Evolutionary conservation across 2,329 filamentous ascomycete genomes (phyloP).

Genomic region (Cryphonectria carpinicola): DNA sequence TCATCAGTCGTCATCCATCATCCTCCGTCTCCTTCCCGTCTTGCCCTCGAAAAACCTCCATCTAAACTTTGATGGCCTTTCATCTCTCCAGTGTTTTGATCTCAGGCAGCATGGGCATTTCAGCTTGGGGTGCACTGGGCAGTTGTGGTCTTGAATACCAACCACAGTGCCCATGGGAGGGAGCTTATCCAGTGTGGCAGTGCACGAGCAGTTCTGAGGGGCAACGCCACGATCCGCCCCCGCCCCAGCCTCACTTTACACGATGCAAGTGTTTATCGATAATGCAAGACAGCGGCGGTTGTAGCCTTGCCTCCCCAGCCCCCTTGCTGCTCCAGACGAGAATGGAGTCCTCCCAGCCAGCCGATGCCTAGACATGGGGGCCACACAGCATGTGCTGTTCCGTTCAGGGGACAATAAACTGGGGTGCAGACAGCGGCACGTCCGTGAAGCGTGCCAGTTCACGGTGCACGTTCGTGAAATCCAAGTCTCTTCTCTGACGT

Average conservation of each 20-base stretch:
- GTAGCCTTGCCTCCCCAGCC: slow-evolving; percentile 13
- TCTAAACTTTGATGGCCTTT: not conserved
- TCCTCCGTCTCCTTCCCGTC: not conserved
- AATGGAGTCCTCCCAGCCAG: slow-evolving; percentile 24
- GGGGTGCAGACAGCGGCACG: slow-evolving; percentile 13
- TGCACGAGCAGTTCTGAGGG: not conserved
- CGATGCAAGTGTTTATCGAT: slow-evolving; percentile 18
- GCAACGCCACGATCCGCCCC: not conserved
- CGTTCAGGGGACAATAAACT: slow-evolving; percentile 10
- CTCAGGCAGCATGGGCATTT: not conserved
- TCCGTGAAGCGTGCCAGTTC: slow-evolving; percentile 7
- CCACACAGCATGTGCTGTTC: slow-evolving; percentile 12
- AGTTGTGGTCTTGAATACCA: not conserved
- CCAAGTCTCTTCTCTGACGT: slow-evolving; percentile 21
- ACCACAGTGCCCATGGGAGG: not conserved
- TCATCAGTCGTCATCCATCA: not conserved
- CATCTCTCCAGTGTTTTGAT: not conserved
- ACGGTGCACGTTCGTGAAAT: slow-evolving; percentile 6
- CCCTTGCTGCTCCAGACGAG: slow-evolving; percentile 17
- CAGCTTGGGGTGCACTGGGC: not conserved
- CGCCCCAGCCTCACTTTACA: slow-evolving; percentile 21
- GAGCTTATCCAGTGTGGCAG: slow-evolving; percentile 11
- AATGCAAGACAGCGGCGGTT: slow-evolving; percentile 4
- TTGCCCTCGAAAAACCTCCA: not conserved
- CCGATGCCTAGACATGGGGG: slow-evolving; percentile 18